Base-by-base conservation (phyloP, 768 basidiomycete genomes). In the Jaapia argillacea region DNA sequence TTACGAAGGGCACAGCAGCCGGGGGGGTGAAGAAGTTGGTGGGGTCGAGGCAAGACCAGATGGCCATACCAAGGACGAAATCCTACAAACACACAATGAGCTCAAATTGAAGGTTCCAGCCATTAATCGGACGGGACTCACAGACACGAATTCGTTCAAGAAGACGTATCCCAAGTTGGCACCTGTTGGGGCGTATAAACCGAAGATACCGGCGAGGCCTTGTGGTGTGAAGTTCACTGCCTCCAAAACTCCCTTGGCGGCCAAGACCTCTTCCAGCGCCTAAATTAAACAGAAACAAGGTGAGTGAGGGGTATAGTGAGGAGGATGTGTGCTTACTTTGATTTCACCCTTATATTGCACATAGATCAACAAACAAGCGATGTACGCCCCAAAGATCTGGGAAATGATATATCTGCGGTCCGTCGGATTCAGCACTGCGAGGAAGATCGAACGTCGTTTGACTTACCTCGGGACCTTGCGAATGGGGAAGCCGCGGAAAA, bases 201-300 rank as follows among this genome's bases (percentile, higher is more conserved):
- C 69, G 41, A 70, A 69, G 41, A 64, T 54, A 2, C 67, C 67
- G 6, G 56, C 67, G 0, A 62, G 60, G 1, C 69, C 67, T 6
- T 35, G 10, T 10, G 55, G 54, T 7, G 58, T 56, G 51, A 68
- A 68, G 58, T 66, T 64, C n/a, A 53, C 1, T 1, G 48, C 45
- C 16, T 58, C 46, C 25, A 64, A 63, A 22, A 46, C 24, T 16
- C 61, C 58, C 1, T 54, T 58, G 28, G 53, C 45, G 2, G 45
- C 37, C 12, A 68, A 54, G n/a, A 52, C 54, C 0, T 42, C 45
- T 1, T 52, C 48, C 52, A 52, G 27, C 14, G 26, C 25, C 25
- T 4, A 20, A 33, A 24, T 3, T 12, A 3, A 36, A 35, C 10
- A 33, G 16, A 33, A 33, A 33, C 10, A 21, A 33, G 10, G 37